Evolutionary conservation across 345 rosid species (phyloP), one percentile per base, ranked within the genome.

Genomic region (Trapa bicornis): DNA sequence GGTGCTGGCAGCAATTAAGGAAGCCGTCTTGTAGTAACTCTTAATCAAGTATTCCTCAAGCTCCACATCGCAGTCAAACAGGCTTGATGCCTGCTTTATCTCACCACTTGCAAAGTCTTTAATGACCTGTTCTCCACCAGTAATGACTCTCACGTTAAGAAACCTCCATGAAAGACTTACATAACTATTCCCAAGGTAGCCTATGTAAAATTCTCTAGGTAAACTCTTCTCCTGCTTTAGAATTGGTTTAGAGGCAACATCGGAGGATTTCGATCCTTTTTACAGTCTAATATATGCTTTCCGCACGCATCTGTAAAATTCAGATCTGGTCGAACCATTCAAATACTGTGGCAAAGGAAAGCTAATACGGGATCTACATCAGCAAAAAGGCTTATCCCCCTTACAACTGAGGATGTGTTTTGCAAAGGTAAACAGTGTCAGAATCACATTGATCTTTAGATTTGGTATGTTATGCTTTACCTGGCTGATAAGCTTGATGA

Each of bases 81-180:
- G 76, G 75, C 88, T 87, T 1, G 97, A 89, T 47, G 96, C 97
- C 76, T 94, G 99, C 84, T 87, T 91, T 75, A 94, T 94, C 85
- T 94, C 99, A 66, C 97, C 97, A 50, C 97, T 94, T 0, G 99
- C 99, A 66, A 94, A 94, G 77, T 94, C 99, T 80, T 94, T 91
- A 70, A 94, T 94, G 54, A 94, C 97, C 95, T 94, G 85, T 67
- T 72, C 63, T 32, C 37, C 9, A 35, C 57, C 50, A 43, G 17
- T n/a, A 65, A n/a, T 35, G n/a, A 45, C 2, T 64, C n/a, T 41
- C 13, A n/a, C 48, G n/a, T 36, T 14, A 62, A 13, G 13, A 37
- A 37, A 13, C 29, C n/a, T 5, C 14, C 45, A 62, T 8, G n/a
- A 37, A 22, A 6, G 41, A 37, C 65, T 9, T 62, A 1, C 16